Base-by-base conservation (phyloP, 768 basidiomycete species). In the Lactifluus volemus region DNA sequence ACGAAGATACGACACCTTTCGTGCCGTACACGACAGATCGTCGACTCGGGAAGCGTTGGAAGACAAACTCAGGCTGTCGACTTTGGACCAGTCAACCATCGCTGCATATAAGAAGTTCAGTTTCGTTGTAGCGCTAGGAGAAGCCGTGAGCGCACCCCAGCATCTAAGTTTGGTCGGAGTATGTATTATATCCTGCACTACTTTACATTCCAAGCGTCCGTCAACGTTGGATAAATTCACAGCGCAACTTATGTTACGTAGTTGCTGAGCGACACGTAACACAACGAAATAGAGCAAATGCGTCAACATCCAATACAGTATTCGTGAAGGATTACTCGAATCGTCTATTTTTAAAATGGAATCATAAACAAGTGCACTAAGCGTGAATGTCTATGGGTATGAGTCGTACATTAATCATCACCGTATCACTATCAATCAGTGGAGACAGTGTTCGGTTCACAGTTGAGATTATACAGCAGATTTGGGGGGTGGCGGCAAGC, bases 1-100 rank as follows among this genome's bases (percentile, higher is more conserved):
- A 89, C 32, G 87, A 88, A 8, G 92, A 83, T 4, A 98, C 89
- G 38, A 96, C 75, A 7, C 95, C 73, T 60, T 74, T 74, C 12
- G 77, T 78, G 5, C 79, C 78, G 65, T 80, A 82, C 34, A 83
- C 79, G 25, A 91, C 88, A 8, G 92, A 94, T 66, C 93, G 76
- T 17, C 94, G 85, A 64, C 92, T 93, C 0, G 88, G 73, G 71
- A 93, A 96, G 30, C 80, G 84, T 59, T 85, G 77, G 58, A 91
- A 79, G 39, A 81, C 74, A 25, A 81, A 77, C 32, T 88, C 80
- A 53, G 85, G 32, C 80, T 80, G 67, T 87, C 79, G 48, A 94
- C 78, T 67, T 84, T 87, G 58, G 61, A 68, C 80, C 82, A 84
- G 67, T 85, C 77, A 61, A 84, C 69, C 61, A 68, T 72, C 60